phyloP scores from a whole-genome alignment of 495 filamentous ascomycete genomes.

The Cercophora sp. region DNA sequence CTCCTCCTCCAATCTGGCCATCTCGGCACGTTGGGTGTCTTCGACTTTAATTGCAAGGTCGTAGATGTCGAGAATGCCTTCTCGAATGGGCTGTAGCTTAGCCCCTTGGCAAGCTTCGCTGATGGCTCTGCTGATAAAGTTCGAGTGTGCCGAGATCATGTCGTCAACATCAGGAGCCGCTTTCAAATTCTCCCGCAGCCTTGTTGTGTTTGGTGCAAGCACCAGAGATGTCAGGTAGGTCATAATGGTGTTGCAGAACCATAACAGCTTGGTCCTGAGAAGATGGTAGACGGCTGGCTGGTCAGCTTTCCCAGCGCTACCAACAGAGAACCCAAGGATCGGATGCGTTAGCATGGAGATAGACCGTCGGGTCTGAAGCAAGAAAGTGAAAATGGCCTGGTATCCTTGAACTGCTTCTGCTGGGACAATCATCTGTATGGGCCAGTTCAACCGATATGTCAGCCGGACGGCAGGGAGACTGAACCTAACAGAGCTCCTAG shows the following conservation, averaged over 20 bases:
- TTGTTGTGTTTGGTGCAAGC: slow-evolving; percentile 51
- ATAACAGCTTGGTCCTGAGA: slow-evolving; percentile 70
- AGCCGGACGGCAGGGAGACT: slow-evolving; percentile 56
- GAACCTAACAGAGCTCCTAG: slow-evolving; percentile 41
- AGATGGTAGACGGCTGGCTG: slow-evolving; percentile 52
- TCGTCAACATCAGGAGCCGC: slow-evolving; percentile 71
- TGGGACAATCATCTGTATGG: slow-evolving; percentile 76
- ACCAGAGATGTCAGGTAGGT: slow-evolving; percentile 72
- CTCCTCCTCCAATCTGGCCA: slow-evolving; percentile 35
- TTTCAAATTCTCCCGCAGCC: slow-evolving; percentile 51
- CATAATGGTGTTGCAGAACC: slow-evolving; percentile 72
- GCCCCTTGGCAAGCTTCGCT: slow-evolving; percentile 63
- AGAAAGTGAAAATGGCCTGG: slow-evolving; percentile 65
- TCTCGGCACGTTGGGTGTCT: slow-evolving; percentile 40
- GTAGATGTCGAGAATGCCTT: slow-evolving; percentile 62
- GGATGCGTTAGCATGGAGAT: slow-evolving; percentile 62
- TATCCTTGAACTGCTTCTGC: slow-evolving; percentile 59
- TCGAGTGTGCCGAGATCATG: slow-evolving; percentile 68
- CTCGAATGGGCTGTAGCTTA: slow-evolving; percentile 59
- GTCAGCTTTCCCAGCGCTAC: slow-evolving; percentile 7
- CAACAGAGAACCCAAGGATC: slow-evolving; percentile 32
- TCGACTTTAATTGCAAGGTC: slow-evolving; percentile 52
- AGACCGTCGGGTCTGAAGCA: slow-evolving; percentile 74
- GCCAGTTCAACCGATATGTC: slow-evolving; percentile 70
- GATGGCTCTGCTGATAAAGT: slow-evolving; percentile 57